Percentiles rank a stretch among this genome's conserved stretches.
These are phyloP conservation scores for Actinomortierella ambigua DNA, from an alignment of 371 early-diverging fungal species.

Conservation along the genomic window DNA sequence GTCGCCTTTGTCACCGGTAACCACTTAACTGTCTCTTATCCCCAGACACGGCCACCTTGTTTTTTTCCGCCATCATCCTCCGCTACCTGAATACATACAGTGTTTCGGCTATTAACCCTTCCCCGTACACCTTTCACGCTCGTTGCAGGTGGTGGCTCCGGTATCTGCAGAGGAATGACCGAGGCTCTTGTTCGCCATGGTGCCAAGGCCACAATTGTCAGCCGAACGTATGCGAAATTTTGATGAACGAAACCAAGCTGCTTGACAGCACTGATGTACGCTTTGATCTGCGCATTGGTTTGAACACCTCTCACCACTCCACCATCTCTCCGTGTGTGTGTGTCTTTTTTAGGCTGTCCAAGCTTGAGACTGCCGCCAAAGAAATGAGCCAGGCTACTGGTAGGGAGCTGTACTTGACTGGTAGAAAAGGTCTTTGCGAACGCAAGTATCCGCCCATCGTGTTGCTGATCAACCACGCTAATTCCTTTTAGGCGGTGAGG, in stretches of 20 bases:
- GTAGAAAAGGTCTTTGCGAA: background rate
- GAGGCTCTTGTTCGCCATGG: slow-evolving; percentile 82
- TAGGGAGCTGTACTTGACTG: background rate
- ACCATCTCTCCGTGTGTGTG: background rate
- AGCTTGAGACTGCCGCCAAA: slow-evolving; percentile 72
- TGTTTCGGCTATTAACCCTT: background rate
- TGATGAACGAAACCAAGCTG: background rate
- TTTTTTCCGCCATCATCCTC: background rate
- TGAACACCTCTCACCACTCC: background rate
- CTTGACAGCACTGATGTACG: no score
- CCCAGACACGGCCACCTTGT: no score
- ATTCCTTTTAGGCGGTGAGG: slow-evolving; percentile 17
- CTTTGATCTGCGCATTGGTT: no score
- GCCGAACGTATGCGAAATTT: slow-evolving; percentile 53
- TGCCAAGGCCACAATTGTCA: slow-evolving; percentile 70
- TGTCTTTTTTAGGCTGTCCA: slow-evolving; percentile 28
- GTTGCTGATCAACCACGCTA: background rate
- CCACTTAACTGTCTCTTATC: no score
- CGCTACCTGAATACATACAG: background rate
- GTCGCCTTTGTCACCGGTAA: slow-evolving; percentile 69
- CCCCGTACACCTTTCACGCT: background rate
- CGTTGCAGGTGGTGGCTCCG: slow-evolving; percentile 55
- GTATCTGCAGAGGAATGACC: slow-evolving; percentile 83
- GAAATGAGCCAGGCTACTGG: slow-evolving; percentile 68
- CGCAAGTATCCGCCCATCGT: no score